Conservation (phyloP, 2,329 filamentous ascomycete genomes). For the Akanthomyces uredinophilus region DNA sequence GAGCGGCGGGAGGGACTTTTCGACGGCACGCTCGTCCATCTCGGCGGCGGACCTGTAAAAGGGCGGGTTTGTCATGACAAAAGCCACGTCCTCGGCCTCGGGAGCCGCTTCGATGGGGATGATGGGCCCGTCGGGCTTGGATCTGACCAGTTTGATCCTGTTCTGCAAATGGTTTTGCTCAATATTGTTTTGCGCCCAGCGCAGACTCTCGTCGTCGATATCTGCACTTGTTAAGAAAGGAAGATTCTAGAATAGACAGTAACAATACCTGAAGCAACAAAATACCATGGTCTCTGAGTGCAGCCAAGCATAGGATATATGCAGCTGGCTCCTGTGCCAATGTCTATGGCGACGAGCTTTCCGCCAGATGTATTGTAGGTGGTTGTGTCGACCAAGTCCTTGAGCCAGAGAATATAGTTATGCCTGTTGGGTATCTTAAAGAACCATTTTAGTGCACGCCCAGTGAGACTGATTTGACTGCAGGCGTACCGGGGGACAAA, state of each 20-base stretch:
- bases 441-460: background rate
- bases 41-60: constrained; percentile 78
- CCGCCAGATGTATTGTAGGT: constrained; percentile 43
- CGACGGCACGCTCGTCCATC: constrained; percentile 56
- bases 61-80: constrained; percentile 90
- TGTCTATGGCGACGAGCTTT: constrained; percentile 67
- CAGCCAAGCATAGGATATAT: constrained; percentile 87
- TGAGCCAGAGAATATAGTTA: constrained; percentile 89
- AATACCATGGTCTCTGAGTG: constrained; percentile 65
- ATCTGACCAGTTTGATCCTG: constrained; percentile 60
- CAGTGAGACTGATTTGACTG: too few species aligned
- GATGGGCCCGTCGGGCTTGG: constrained; percentile 46
- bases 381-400: constrained; percentile 71
- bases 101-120: constrained; percentile 57
- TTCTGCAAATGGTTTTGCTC: constrained; percentile 56
- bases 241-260: background rate
- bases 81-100: constrained; percentile 54
- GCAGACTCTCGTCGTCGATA: constrained; percentile 66
- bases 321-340: constrained; percentile 85
- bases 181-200: constrained; percentile 64
- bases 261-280: constrained; percentile 54
- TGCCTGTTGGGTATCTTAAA: constrained; percentile 58
- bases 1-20: constrained; percentile 63
- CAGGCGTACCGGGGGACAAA: constrained; percentile 73
- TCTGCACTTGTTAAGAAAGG: constrained; percentile 41